phyloP scores from a whole-genome alignment of 2,329 filamentous ascomycete genomes.

The Rhexocercosporidium sp. region DNA sequence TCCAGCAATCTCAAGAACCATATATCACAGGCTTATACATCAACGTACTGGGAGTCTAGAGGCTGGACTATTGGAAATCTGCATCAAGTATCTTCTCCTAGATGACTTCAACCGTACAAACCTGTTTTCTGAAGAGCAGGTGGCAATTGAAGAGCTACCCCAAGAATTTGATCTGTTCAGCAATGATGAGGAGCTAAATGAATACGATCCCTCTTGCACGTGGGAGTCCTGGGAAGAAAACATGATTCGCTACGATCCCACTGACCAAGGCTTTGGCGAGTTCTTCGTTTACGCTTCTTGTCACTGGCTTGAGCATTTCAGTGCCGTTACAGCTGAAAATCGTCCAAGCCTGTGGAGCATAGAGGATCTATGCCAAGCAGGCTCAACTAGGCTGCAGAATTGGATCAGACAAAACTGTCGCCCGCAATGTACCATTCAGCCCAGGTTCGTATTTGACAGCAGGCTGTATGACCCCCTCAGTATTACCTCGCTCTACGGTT shows the following conservation, averaged over 20 bases:
- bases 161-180: conserved; percentile 1
- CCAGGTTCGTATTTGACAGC: conserved; percentile 17
- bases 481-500: conserved; percentile 18
- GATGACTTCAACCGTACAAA: not conserved
- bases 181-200: not conserved
- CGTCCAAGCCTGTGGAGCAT: conserved; percentile 5
- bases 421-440: conserved; percentile 14
- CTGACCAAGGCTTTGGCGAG: not conserved
- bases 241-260: conserved; percentile 9
- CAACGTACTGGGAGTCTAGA: not conserved
- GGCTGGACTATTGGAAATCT: not conserved
- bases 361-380: conserved; percentile 6
- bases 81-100: not conserved
- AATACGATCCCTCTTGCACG: not conserved
- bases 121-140: conserved; percentile 4
- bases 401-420: conserved; percentile 15
- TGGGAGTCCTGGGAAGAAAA: conserved; percentile 12
- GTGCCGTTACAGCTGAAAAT: conserved; percentile 2
- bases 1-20: not conserved
- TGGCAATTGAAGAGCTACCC: conserved; percentile 9
- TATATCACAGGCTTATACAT: not conserved
- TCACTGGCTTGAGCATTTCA: conserved; percentile 5
- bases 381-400: conserved; percentile 10
- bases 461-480: conserved; percentile 15
- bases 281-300: conserved; percentile 9